A percentile compares a stretch with the other conserved stretches of the same genome.
Conservation (phyloP, 108 stramenopile genomes). For the Cyclotella atomus region DNA sequence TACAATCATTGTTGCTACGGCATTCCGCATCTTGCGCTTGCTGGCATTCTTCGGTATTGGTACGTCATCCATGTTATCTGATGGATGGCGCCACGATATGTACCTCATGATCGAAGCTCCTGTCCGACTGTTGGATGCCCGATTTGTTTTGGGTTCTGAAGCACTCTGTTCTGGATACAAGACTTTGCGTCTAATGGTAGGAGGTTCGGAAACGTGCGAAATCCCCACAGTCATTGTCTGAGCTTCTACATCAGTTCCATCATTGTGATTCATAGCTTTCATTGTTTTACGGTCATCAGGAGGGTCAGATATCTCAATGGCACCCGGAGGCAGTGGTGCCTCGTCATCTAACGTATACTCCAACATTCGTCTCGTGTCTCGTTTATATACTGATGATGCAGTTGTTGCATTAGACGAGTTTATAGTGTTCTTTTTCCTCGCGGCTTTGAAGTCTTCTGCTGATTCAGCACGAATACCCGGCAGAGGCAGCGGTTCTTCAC, state of each 20-base stretch:
- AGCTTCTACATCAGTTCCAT: neutral
- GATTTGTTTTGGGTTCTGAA: neutral
- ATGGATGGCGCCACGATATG: neutral
- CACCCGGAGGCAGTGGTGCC: neutral
- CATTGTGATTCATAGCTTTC: neutral
- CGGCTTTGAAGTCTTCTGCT: neutral
- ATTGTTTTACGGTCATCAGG: neutral
- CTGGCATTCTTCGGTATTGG: neutral
- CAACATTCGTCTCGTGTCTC: too few species aligned
- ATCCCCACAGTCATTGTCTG: neutral
- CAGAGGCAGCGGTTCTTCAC: neutral
- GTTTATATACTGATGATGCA: neutral
- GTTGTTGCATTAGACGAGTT: neutral
- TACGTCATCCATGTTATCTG: neutral
- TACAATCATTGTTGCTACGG: neutral
- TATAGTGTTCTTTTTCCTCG: neutral
- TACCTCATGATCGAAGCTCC: neutral
- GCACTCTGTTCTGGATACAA: neutral
- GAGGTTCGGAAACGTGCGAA: neutral
- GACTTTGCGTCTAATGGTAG: neutral
- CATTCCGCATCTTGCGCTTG: neutral
- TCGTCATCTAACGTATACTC: neutral
- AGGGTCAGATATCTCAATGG: neutral
- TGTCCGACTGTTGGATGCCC: neutral
- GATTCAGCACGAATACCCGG: neutral